Conservation (phyloP, 2,329 filamentous ascomycete genomes). For the Dothistroma septosporum region DNA sequence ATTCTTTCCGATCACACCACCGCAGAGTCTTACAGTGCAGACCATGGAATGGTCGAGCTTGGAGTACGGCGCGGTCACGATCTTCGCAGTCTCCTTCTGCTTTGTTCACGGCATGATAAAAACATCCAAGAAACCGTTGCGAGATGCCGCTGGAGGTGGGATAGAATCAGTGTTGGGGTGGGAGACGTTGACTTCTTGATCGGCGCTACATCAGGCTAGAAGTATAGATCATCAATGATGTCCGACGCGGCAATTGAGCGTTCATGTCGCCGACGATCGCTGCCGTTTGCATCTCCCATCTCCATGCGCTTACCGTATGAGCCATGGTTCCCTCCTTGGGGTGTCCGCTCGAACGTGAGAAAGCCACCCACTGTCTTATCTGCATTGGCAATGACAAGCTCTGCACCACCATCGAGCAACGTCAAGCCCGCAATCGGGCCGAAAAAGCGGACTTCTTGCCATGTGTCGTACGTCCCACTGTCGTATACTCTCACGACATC, state of each 20-base stretch:
- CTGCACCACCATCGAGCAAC: slow-evolving; percentile 63
- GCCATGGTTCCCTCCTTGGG: slow-evolving; percentile 6
- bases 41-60: slow-evolving; percentile 7
- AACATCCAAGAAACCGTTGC: slow-evolving; percentile 1
- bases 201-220: not conserved
- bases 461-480: slow-evolving; percentile 51
- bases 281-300: not conserved
- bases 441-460: slow-evolving; percentile 65
- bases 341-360: slow-evolving; percentile 17
- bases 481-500: slow-evolving; percentile 61
- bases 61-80: slow-evolving; percentile 2
- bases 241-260: not conserved
- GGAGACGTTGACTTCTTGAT: not conserved
- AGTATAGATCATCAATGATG: not conserved
- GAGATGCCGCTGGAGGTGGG: slow-evolving; percentile 5
- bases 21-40: slow-evolving; percentile 1
- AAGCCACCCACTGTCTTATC: slow-evolving; percentile 24
- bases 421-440: slow-evolving; percentile 68
- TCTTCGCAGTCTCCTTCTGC: slow-evolving; percentile 1
- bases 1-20: slow-evolving; percentile 3
- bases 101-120: slow-evolving; percentile 1
- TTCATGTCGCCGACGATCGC: not conserved
- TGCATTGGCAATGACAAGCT: slow-evolving; percentile 63
- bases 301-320: slow-evolving; percentile 1
- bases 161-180: not conserved